These are phyloP conservation scores for Mesembryanthemum crystallinum DNA, from an alignment of 148 eudicot genomes.

Conservation along the genomic window DNA sequence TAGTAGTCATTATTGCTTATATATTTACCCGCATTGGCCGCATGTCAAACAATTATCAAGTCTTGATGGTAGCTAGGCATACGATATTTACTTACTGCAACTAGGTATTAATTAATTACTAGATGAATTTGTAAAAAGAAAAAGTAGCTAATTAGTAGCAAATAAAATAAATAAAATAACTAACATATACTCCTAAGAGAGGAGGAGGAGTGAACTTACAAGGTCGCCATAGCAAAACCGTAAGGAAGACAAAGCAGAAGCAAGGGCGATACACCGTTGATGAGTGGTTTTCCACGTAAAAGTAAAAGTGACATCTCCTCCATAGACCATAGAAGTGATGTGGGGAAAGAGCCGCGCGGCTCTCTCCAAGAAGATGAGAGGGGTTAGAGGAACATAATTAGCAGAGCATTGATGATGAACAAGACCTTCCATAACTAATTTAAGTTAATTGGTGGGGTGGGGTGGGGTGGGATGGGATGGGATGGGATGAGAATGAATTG, in stretches of 20 bases:
- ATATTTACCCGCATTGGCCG: no score
- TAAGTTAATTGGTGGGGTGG: no score
- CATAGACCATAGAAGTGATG: neutral
- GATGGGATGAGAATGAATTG: no score
- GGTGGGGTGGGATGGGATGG: no score
- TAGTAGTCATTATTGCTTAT: no score
- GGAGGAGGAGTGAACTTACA: slow-evolving; percentile 8
- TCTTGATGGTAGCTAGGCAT: no score
- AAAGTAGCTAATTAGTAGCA: no score
- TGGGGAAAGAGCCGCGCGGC: neutral
- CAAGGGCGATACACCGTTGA: slow-evolving; percentile 11
- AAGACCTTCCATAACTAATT: slow-evolving; percentile 18
- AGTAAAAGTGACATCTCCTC: neutral
- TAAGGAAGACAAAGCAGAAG: slow-evolving; percentile 15
- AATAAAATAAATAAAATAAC: neutral
- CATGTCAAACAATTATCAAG: no score
- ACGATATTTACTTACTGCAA: no score
- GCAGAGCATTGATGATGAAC: slow-evolving; percentile 7
- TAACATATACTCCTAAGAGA: neutral
- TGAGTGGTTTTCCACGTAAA: slow-evolving; percentile 17
- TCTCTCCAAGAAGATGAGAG: slow-evolving; percentile 21
- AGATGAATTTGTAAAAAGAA: no score
- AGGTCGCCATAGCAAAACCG: slow-evolving; percentile 6
- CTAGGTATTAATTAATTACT: no score
- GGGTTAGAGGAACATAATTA: slow-evolving; percentile 17